A percentile compares a stretch with the other conserved stretches of the same genome.
phyloP scores from a whole-genome alignment of 176 grass and related monocot genomes.

The Oryza glaberrima region DNA sequence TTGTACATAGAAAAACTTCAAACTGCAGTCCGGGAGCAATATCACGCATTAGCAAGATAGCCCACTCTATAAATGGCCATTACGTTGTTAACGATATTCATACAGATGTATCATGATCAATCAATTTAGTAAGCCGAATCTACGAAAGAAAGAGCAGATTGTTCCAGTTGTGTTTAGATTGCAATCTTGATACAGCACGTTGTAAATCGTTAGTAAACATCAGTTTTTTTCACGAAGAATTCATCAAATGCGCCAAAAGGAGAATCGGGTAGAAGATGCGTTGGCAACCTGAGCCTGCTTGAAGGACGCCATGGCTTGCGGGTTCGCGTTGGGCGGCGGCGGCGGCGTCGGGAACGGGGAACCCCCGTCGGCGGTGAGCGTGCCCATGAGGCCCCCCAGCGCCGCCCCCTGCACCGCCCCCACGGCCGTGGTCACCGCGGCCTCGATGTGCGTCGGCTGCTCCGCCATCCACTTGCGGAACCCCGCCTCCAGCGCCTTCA shows the following conservation, averaged over 20 bases:
- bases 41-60: background rate
- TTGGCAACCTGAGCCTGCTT: conserved; percentile 75
- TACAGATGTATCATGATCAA: background rate
- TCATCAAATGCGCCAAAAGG: background rate
- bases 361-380: conserved; percentile 56
- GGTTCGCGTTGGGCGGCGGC: conserved; percentile 50
- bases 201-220: conserved; percentile 10
- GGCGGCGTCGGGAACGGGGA: conserved; percentile 47
- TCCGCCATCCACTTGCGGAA: conserved; percentile 71
- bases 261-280: background rate
- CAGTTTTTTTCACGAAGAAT: background rate
- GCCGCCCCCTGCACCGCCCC: conserved; percentile 70
- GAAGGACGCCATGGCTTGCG: conserved; percentile 67
- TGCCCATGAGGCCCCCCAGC: conserved; percentile 61
- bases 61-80: too few species aligned
- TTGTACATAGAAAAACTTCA: background rate
- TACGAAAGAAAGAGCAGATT: background rate
- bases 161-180: background rate
- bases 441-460: conserved; percentile 77
- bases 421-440: conserved; percentile 56
- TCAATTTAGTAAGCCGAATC: background rate
- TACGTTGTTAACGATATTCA: background rate
- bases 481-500: conserved; percentile 56
- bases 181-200: background rate
- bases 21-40: background rate